Conservation (phyloP, 108 stramenopile genomes). For the Chaetoceros tenuissimus region DNA sequence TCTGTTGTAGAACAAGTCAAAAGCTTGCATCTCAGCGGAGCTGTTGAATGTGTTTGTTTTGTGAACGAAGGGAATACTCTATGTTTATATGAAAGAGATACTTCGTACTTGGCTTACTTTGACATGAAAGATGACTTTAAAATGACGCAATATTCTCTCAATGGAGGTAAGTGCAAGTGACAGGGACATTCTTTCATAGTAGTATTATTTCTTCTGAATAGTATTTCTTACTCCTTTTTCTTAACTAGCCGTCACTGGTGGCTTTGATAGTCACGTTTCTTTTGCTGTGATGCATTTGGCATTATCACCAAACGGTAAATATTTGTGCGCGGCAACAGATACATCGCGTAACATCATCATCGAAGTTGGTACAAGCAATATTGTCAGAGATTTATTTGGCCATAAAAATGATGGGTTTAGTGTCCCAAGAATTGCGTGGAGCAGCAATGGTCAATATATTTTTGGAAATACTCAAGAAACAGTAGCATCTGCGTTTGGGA, state of each 20-base stretch:
- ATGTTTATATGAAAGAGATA: constrained; percentile 66
- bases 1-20: constrained; percentile 22
- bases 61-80: constrained; percentile 41
- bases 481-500: constrained; percentile 70
- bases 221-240: too few species aligned
- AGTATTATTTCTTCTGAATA: neutral
- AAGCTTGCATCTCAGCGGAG: constrained; percentile 47
- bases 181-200: neutral
- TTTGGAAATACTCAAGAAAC: constrained; percentile 74
- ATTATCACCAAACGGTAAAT: constrained; percentile 44
- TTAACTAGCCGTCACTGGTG: constrained; percentile 34
- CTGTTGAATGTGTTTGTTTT: constrained; percentile 69
- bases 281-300: constrained; percentile 69
- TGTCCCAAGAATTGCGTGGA: constrained; percentile 77
- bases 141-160: constrained; percentile 48
- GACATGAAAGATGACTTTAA: constrained; percentile 44
- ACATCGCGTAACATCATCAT: constrained; percentile 72
- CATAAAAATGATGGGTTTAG: constrained; percentile 72
- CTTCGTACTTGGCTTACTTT: constrained; percentile 57
- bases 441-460: constrained; percentile 57
- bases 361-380: constrained; percentile 36
- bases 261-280: constrained; percentile 77
- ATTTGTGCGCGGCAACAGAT: constrained; percentile 74
- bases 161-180: constrained; percentile 15
- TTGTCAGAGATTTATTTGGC: constrained; percentile 72